phyloP scores from a whole-genome alignment of 2,329 filamentous ascomycete species.

The Colletotrichum spaethianum region DNA sequence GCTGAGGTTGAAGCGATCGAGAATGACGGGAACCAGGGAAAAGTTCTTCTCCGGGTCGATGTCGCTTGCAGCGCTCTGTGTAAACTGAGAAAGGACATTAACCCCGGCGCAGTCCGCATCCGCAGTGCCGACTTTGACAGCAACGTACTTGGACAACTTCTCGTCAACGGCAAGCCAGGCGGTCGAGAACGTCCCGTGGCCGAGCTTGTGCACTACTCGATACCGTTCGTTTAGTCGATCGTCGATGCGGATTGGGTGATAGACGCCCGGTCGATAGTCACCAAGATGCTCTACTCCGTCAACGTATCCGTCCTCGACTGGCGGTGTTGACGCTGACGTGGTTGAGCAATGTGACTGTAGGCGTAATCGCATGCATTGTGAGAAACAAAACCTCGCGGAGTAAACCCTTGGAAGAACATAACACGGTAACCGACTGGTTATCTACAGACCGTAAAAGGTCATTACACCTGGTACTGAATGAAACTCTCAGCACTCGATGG shows the following conservation, averaged over 20 bases:
- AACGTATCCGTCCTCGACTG: too few species aligned
- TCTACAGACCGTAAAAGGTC: too few species aligned
- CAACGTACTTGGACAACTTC: slow-evolving; percentile 46
- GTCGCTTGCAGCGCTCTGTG: not conserved
- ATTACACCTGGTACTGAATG: too few species aligned
- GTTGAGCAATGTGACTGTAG: too few species aligned
- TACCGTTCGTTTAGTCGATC: slow-evolving; percentile 48
- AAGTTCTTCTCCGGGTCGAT: not conserved
- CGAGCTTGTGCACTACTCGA: slow-evolving; percentile 49
- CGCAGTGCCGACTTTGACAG: slow-evolving; percentile 51
- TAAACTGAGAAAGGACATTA: slow-evolving; percentile 44
- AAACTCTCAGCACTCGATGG: too few species aligned
- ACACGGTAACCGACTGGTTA: too few species aligned
- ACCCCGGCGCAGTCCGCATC: slow-evolving; percentile 43
- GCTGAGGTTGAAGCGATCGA: slow-evolving; percentile 46
- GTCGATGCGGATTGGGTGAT: not conserved
- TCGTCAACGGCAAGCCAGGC: slow-evolving; percentile 52
- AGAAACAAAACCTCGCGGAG: too few species aligned
- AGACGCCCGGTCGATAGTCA: not conserved
- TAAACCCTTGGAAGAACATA: too few species aligned
- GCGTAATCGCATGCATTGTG: too few species aligned
- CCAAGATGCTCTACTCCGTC: too few species aligned
- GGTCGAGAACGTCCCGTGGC: slow-evolving; percentile 50
- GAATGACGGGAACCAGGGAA: slow-evolving; percentile 39
- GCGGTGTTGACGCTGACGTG: too few species aligned